Evolutionary conservation across 2,329 filamentous ascomycete genomes (phyloP).

Genomic region (Xylaria digitata): DNA sequence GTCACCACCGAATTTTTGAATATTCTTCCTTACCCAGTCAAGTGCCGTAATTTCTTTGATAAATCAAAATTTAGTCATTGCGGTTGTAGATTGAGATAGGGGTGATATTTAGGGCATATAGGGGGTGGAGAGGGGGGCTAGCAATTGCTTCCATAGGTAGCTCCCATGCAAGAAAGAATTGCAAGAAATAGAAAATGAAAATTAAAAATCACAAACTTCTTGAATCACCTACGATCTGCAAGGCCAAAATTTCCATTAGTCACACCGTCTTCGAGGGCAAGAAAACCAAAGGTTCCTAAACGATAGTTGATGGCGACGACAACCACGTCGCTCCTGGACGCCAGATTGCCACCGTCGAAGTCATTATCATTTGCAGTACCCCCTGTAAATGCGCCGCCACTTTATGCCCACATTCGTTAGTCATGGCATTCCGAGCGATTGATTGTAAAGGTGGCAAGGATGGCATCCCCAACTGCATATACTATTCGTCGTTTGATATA

Average conservation of each 20-base stretch:
- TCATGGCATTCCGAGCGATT: not conserved
- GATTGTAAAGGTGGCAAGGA: not conserved
- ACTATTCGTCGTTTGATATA: too few species aligned
- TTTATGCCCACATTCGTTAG: slow-evolving; percentile 9
- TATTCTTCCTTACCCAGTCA: slow-evolving; percentile 63
- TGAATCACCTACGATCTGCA: slow-evolving; percentile 52
- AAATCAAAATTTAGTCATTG: not conserved
- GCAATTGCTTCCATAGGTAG: not conserved
- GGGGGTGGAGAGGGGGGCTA: not conserved
- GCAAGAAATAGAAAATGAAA: too few species aligned
- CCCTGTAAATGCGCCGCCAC: slow-evolving; percentile 66
- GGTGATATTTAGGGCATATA: too few species aligned
- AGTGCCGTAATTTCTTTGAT: slow-evolving; percentile 56
- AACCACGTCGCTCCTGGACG: slow-evolving; percentile 68
- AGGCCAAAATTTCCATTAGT: slow-evolving; percentile 63
- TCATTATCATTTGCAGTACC: slow-evolving; percentile 56
- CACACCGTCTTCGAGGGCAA: slow-evolving; percentile 61
- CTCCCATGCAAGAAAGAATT: too few species aligned
- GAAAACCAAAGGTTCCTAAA: slow-evolving; percentile 66
- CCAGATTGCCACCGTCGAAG: slow-evolving; percentile 66
- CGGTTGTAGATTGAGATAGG: too few species aligned
- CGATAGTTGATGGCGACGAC: slow-evolving; percentile 71
- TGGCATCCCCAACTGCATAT: not conserved
- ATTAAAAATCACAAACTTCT: too few species aligned
- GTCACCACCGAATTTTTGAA: slow-evolving; percentile 66